Evolutionary conservation across 257 asterid genomes (phyloP).

Genomic region (Nicotiana sylvestris): DNA sequence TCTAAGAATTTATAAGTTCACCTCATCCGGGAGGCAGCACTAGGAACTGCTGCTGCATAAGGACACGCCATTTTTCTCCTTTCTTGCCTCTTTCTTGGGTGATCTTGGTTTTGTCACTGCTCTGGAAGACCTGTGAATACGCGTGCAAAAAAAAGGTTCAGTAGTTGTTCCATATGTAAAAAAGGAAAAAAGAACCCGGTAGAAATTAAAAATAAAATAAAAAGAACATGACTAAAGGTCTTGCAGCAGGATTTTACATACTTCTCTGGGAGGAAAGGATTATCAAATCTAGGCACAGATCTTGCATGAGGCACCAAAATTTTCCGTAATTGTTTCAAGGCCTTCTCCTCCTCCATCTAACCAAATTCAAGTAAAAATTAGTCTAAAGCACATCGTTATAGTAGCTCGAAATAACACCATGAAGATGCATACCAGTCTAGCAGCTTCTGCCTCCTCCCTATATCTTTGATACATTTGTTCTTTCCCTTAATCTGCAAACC

Average conservation of each 20-base stretch:
- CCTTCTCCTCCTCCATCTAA: conserved; percentile 95
- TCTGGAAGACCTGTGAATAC: conserved; percentile 49
- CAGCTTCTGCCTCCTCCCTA: conserved; percentile 91
- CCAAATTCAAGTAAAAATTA: not conserved
- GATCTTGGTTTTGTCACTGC: conserved; percentile 75
- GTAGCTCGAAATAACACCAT: not conserved
- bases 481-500: conserved; percentile 72
- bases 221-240: too few species aligned
- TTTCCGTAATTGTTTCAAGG: conserved; percentile 75
- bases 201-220: too few species aligned
- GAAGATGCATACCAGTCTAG: conserved; percentile 47
- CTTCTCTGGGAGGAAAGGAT: conserved; percentile 86
- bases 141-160: not conserved
- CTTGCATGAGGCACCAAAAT: conserved; percentile 86
- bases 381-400: not conserved
- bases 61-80: conserved; percentile 40
- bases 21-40: conserved; percentile 65
- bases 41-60: conserved; percentile 28
- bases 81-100: conserved; percentile 61
- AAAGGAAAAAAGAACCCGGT: not conserved
- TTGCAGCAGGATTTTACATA: conserved; percentile 18
- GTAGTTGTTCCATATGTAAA: not conserved
- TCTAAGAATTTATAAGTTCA: conserved; percentile 19
- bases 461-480: conserved; percentile 74
- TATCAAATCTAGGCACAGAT: conserved; percentile 68